Evolutionary conservation across 768 basidiomycete species (phyloP), one percentile per base, ranked within the genome.

Genomic region (Leucocoprinus birnbaumii): DNA sequence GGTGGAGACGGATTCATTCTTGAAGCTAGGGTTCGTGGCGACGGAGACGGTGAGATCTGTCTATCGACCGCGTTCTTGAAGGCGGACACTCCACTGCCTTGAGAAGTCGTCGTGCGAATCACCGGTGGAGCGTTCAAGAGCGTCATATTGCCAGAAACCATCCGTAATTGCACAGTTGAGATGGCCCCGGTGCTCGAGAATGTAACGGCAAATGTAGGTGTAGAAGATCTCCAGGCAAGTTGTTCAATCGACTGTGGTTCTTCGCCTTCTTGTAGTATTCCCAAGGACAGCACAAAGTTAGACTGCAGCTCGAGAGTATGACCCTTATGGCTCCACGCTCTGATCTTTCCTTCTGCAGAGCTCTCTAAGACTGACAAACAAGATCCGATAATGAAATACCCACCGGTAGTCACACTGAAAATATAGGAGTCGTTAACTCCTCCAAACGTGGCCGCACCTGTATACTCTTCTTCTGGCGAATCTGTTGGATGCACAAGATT

Each of bases 141-240:
- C 19, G 16, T 24, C 40, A 10, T 42, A n/a, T 5, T n/a, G 14
- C 16, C 31, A 11, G 31, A 11, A 31, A 34, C 51, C 13, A 22
- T 52, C 51, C 42, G 43, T 3, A 52, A 41, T 42, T 52, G 51
- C 27, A 52, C 43, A 10, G 43, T 22, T 14, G 51, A 52, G 18
- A 41, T 41, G 1, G 26, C 51, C 31, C 43, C 40, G 26, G 13
- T n/a, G 31, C 8, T 52, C n/a, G 26, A 22, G 21, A 26, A 41
- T 14, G 42, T 43, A 16, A 52, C 18, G 9, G 51, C 51, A 16
- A 52, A 52, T 9, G 51, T 52, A 6, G 38, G 41, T 14, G 51
- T 42, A 31, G 41, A 52, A 11, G 42, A 41, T 26, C 51, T 34
- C 51, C 51, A 52, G 18, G 51, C 9, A 14, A 52, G 19, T 42